phyloP scores from a whole-genome alignment of 768 basidiomycete species.

The Agrocybe chaxingu region DNA sequence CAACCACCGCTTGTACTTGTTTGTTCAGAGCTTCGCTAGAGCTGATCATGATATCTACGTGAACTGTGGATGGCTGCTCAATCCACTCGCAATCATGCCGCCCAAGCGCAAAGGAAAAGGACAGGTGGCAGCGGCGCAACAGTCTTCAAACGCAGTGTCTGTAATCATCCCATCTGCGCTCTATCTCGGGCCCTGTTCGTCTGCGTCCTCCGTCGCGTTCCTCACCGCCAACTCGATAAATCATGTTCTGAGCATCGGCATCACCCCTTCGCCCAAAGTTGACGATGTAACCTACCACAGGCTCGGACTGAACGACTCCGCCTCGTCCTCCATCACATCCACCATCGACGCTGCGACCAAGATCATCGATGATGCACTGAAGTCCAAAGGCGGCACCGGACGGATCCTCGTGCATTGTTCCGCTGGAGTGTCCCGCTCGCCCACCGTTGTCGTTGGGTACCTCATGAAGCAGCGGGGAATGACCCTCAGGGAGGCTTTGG shows the following conservation, averaged over 20 bases:
- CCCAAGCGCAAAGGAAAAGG: too few species aligned
- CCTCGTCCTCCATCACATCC: constrained; percentile 23
- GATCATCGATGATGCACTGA: constrained; percentile 27
- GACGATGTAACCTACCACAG: constrained; percentile 33
- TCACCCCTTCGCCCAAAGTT: constrained; percentile 24
- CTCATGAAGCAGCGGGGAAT: constrained; percentile 33
- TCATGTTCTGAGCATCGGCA: constrained; percentile 39
- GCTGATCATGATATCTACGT: too few species aligned
- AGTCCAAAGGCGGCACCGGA: constrained; percentile 21
- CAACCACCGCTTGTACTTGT: too few species aligned
- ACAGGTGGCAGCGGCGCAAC: too few species aligned
- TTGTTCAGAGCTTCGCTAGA: too few species aligned
- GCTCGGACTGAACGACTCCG: constrained; percentile 33
- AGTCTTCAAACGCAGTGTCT: constrained; percentile 6
- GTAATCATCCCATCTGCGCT: constrained; percentile 24
- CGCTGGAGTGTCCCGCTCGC: constrained; percentile 45
- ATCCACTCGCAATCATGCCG: too few species aligned
- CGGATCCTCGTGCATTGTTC: constrained; percentile 42
- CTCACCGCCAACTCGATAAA: constrained; percentile 31
- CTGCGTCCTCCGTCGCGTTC: constrained; percentile 32
- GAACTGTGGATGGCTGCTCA: too few species aligned
- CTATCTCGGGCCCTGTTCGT: constrained; percentile 39
- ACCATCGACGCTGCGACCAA: constrained; percentile 23
- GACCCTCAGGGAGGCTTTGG: constrained; percentile 35
- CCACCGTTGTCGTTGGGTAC: constrained; percentile 37